Conservation (phyloP, 2,329 filamentous ascomycete species). For the Coniochaeta pulveracea region DNA sequence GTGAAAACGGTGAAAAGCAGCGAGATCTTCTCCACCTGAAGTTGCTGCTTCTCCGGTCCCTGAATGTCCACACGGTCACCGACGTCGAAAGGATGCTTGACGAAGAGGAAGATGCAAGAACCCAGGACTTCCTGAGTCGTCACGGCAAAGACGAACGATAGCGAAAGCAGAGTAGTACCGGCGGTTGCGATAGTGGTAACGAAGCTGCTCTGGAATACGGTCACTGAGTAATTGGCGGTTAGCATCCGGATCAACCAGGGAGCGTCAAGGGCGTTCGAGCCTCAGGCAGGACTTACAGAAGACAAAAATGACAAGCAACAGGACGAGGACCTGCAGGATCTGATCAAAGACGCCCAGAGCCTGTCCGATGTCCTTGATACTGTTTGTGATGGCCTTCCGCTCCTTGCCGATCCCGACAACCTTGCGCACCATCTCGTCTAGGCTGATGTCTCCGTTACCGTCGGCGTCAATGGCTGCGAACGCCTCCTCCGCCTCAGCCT, state of each 20-base stretch:
- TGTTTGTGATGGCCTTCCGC: constrained; percentile 78
- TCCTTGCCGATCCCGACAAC: constrained; percentile 75
- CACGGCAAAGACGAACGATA: constrained; percentile 93
- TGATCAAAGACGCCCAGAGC: constrained; percentile 86
- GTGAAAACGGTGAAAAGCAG: constrained; percentile 89
- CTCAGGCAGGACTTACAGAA: constrained; percentile 63
- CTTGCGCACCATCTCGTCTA: constrained; percentile 91
- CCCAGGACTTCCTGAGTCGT: constrained; percentile 94
- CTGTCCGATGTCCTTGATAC: constrained; percentile 96
- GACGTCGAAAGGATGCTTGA: constrained; percentile 96
- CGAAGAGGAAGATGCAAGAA: constrained; percentile 95
- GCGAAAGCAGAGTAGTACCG: constrained; percentile 80
- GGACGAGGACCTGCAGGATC: constrained; percentile 69
- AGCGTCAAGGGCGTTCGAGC: background rate
- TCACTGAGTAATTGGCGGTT: constrained; percentile 35
- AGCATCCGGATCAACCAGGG: background rate
- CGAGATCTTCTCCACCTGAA: constrained; percentile 88
- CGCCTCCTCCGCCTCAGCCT: constrained; percentile 72
- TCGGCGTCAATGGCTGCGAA: constrained; percentile 76
- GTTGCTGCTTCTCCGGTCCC: constrained; percentile 42
- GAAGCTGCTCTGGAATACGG: constrained; percentile 81
- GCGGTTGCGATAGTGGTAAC: constrained; percentile 78
- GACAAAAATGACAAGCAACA: constrained; percentile 71
- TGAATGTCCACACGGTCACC: constrained; percentile 83
- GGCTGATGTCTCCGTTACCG: constrained; percentile 83